Conservation (phyloP, 805 yeast species). For the Helenozyma rhizophorensis region DNA sequence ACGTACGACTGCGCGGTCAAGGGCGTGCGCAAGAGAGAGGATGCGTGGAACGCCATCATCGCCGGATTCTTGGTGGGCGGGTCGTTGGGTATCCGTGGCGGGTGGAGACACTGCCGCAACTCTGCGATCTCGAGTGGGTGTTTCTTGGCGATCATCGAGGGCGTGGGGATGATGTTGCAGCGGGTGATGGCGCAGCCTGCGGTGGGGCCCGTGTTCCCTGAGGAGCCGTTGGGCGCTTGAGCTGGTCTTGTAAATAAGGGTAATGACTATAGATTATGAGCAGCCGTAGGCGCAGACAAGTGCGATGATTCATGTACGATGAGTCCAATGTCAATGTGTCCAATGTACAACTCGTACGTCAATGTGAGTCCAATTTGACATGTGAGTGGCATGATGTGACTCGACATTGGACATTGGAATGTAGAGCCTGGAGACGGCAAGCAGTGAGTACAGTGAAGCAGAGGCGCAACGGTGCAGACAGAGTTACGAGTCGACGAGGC, state of each 20-base stretch:
- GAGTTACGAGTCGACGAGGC: too few relatives aligned
- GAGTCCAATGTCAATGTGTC: too few relatives aligned
- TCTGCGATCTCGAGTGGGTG: conserved; percentile 97
- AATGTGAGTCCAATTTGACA: too few relatives aligned
- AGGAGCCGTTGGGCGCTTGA: conserved; percentile 39
- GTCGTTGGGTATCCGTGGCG: conserved; percentile 96
- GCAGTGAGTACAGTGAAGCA: too few relatives aligned
- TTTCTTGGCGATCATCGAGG: conserved; percentile 93
- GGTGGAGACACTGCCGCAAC: conserved; percentile 94
- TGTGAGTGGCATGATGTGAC: too few relatives aligned
- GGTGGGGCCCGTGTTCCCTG: conserved; percentile 43
- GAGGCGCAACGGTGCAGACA: too few relatives aligned
- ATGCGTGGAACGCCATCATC: conserved; percentile 96
- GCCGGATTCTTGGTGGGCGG: conserved; percentile 99
- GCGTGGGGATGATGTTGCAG: conserved; percentile 95
- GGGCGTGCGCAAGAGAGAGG: conserved; percentile 95
- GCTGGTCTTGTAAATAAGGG: neutral
- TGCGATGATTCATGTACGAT: too few relatives aligned
- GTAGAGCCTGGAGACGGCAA: too few relatives aligned
- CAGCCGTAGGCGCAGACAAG: too few relatives aligned
- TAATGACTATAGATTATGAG: conserved; percentile 1
- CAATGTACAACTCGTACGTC: too few relatives aligned
- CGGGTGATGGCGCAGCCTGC: conserved; percentile 79
- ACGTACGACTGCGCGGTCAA: conserved; percentile 94
- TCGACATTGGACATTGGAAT: too few relatives aligned